Percentiles rank a stretch among this genome's conserved stretches.
Evolutionary conservation across 495 filamentous ascomycete species (phyloP).

Genomic region (Hamigera avellanea): DNA sequence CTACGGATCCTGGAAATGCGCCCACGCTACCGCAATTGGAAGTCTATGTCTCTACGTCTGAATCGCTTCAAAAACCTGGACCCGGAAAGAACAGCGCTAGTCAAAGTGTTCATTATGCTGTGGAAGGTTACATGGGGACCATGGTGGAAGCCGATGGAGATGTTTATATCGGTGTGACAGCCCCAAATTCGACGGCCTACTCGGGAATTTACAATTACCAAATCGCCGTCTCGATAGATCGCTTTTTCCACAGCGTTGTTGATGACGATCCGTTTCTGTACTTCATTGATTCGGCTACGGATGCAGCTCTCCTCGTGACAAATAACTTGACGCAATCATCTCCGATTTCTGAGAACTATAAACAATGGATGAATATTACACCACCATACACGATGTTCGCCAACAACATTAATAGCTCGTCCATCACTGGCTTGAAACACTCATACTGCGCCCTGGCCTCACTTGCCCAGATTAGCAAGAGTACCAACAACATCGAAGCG

Average conservation of each 20-base stretch:
- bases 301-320: slow-evolving; percentile 67
- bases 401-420: slow-evolving; percentile 46
- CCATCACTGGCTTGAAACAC: slow-evolving; percentile 53
- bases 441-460: slow-evolving; percentile 64
- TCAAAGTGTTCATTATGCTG: slow-evolving; percentile 32
- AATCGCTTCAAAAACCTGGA: slow-evolving; percentile 55
- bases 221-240: slow-evolving; percentile 72
- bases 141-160: slow-evolving; percentile 34
- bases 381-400: slow-evolving; percentile 73
- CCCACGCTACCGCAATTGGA: slow-evolving; percentile 54
- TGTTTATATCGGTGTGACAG: slow-evolving; percentile 65
- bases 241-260: slow-evolving; percentile 51
- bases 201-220: slow-evolving; percentile 59
- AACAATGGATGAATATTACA: slow-evolving; percentile 42
- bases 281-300: slow-evolving; percentile 70
- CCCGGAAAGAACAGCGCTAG: slow-evolving; percentile 33
- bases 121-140: slow-evolving; percentile 44
- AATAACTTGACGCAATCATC: slow-evolving; percentile 47
- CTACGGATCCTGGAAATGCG: slow-evolving; percentile 11
- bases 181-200: slow-evolving; percentile 47
- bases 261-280: slow-evolving; percentile 39
- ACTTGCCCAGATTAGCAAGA: slow-evolving; percentile 48
- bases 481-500: slow-evolving; percentile 39
- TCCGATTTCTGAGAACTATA: slow-evolving; percentile 24
- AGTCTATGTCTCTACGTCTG: slow-evolving; percentile 61